Evolutionary conservation across 176 grass and related monocot species (phyloP), one percentile per base, ranked within the genome.

Genomic region (Hsuehochloa calcarea): DNA sequence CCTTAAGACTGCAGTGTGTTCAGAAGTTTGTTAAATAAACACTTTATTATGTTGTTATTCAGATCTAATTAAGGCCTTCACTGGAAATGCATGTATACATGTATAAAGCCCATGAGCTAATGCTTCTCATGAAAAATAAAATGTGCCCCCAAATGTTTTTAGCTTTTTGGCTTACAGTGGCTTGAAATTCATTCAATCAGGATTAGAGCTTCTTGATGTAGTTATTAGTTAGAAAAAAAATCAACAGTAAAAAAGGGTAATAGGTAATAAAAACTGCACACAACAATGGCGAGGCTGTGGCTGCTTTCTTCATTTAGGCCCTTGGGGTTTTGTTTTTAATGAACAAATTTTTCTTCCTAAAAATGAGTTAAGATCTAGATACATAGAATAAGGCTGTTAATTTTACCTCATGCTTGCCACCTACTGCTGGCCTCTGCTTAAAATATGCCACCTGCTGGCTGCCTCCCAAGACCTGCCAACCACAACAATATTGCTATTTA

Each of bases 61-160:
- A 47, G 82, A 81, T 52, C 25, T 82, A 29, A 9, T n/a, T 74
- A 55, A 13, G 45, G 3, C 10, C 20, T 77, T 55, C 20, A 23
- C 37, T 27, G 23, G 37, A 45, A 41, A 62, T 85, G 34, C 35
- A 74, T 80, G 44, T 44, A 31, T 65, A 72, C 44, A 84, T 78
- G 13, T 61, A 31, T 47, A 75, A 55, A 26, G 2, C 14, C 25
- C 6, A 20, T 5, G 39, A 70, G 41, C 23, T 77, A 71, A 72
- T 84, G 44, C 37, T 88, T 72, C 45, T 55, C 56, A 72, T 31
- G 44, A 52, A 43, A 54, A 87, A 64, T 12, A 35, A 31, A 11
- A 23, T 54, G 74, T 49, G 65, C 50, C 59, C 72, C 43, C 19
- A 85, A 77, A 39, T 63, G 52, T 4, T 8, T 70, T 46, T 88